Evolutionary conservation across 768 basidiomycete genomes (phyloP), one percentile per base, ranked within the genome.

Genomic region (Megacollybia marginata): DNA sequence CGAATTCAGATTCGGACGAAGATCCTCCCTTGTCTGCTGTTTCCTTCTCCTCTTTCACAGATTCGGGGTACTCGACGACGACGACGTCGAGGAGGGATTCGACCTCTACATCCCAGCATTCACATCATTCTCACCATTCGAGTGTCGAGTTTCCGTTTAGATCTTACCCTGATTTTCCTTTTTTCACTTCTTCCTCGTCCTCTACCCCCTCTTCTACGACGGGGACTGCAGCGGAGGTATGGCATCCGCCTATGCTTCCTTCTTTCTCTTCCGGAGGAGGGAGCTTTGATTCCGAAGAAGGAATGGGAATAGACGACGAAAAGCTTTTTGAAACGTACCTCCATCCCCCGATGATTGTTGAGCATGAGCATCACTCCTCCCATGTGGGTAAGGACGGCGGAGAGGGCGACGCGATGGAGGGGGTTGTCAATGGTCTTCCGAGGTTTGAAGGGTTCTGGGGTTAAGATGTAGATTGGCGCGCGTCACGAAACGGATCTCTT

Each of bases 241-340:
- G 82, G 53, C 86, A 88, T 52, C 85, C 86, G 8, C 82, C 83
- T 2, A 83, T 86, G 83, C 70, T 84, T 2, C 78, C 79, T 0
- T 61, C 68, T 1, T 20, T 15, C 18, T 13, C 7, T 11, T 50
- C 66, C 5, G 80, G 80, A 33, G 83, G 87, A 48, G 75, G 78
- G n/a, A n/a, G n/a, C n/a, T n/a, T n/a, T n/a, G n/a, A n/a, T n/a
- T 16, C 76, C 80, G 16, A 85, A 85, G 82, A 85, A 88, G 4
- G 4, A 6, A 28, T 75, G 44, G 68, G 76, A 15, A 73, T 73
- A 19, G 85, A 86, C 43, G 86, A 88, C 46, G 84, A 85, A 18
- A 74, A 69, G 50, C 64, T 88, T 40, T 77, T 77, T 49, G 70
- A 72, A 4, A 64, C 72, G 13, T 79, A 78, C 48, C 59, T 79